Evolutionary conservation across 2,329 filamentous ascomycete genomes (phyloP).

Genomic region (Pseudogymnoascus sp.): DNA sequence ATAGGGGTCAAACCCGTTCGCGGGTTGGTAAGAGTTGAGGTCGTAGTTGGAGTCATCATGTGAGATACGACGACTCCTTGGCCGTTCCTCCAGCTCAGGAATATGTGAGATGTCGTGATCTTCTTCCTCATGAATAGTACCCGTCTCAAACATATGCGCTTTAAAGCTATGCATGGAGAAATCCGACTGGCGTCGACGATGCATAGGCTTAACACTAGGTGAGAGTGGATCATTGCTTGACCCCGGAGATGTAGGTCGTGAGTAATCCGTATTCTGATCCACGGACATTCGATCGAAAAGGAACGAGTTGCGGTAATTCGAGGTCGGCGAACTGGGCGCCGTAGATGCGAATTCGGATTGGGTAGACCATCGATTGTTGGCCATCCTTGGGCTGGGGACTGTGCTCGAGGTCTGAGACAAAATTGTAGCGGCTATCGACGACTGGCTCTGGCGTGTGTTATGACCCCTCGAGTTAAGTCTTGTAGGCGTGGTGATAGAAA

Average conservation of each 20-base stretch:
- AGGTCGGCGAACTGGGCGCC: slow-evolving; percentile 72
- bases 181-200: slow-evolving; percentile 50
- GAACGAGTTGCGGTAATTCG: slow-evolving; percentile 61
- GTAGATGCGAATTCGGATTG: slow-evolving; percentile 66
- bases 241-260: slow-evolving; percentile 72
- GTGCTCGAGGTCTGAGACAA: slow-evolving; percentile 42
- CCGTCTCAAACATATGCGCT: not conserved
- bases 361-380: slow-evolving; percentile 54
- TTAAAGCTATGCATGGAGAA: slow-evolving; percentile 34
- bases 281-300: slow-evolving; percentile 69
- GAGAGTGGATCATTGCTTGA: slow-evolving; percentile 64
- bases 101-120: slow-evolving; percentile 27
- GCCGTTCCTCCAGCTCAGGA: slow-evolving; percentile 15
- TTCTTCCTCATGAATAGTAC: slow-evolving; percentile 30
- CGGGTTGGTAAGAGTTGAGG: slow-evolving; percentile 16
- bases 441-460: slow-evolving; percentile 33
- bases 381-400: slow-evolving; percentile 37
- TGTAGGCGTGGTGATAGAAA: slow-evolving; percentile 44
- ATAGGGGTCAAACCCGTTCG: slow-evolving; percentile 25
- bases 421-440: slow-evolving; percentile 34
- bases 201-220: slow-evolving; percentile 43
- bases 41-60: slow-evolving; percentile 17
- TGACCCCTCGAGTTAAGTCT: slow-evolving; percentile 34
- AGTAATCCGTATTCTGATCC: slow-evolving; percentile 52
- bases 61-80: slow-evolving; percentile 4